Base-by-base conservation (phyloP, 306 rosid genomes). In the Mimosa bimucronata region DNA sequence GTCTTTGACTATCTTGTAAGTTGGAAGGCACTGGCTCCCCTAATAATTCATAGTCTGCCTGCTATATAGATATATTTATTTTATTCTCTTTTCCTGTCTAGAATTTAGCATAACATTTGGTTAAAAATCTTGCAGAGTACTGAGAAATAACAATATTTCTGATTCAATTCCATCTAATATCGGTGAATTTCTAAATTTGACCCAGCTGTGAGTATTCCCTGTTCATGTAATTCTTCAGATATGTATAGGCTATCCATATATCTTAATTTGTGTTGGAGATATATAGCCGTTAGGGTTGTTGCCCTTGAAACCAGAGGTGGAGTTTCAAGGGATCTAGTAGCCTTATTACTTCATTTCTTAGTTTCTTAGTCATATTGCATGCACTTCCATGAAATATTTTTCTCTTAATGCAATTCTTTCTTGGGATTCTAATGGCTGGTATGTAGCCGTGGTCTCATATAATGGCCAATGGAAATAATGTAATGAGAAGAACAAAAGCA, bases 131-230 rank as follows among this genome's bases (percentile, higher is more conserved):
- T n/a, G n/a, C n/a, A n/a, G n/a, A n/a, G n/a, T n/a, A n/a, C n/a
- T n/a, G n/a, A n/a, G n/a, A n/a, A n/a, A n/a, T n/a, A n/a, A n/a
- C n/a, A n/a, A n/a, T n/a, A n/a, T n/a, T n/a, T n/a, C n/a, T n/a
- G n/a, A n/a, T n/a, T n/a, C 91, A 71, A 83, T 94, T 82, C 98
- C 97, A 55, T 81, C 94, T 23, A 28, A 81, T 34, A 77, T 94
- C 41, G 94, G 93, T 81, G 97, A 89, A 71, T 81, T 71, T 76
- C 77, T 13, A 61, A 28, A 53, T 55, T 85, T 92, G 87, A 40
- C 65, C 19, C 90, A 77, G 52, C 79, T 92, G 94, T 92, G 84
- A 91, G 94, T 81, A 76, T 55, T 40, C 30, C 46, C 64, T 74
- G 52, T 67, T 66, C 40, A 45, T 73, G 53, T 74, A 31, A 74